Conservation (phyloP, 768 basidiomycete genomes). For the Trametes cingulata region DNA sequence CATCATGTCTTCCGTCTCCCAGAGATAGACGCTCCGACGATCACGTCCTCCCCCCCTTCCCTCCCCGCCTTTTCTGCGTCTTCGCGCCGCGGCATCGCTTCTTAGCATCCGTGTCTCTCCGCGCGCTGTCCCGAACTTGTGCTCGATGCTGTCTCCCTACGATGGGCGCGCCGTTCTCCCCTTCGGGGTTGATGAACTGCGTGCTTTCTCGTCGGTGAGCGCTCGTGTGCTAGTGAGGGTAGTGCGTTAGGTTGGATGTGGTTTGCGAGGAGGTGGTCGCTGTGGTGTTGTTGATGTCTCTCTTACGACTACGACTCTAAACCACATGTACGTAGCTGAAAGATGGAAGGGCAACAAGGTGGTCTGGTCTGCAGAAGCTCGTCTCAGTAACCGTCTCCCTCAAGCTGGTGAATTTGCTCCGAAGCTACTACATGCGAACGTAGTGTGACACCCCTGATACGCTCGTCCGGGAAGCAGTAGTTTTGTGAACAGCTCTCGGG, state of each 20-base stretch:
- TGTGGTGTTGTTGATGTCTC: background rate
- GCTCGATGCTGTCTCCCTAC: constrained; percentile 36
- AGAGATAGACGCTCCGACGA: background rate
- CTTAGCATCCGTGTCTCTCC: background rate
- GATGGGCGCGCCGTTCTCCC: constrained; percentile 40
- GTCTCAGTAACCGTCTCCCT: background rate
- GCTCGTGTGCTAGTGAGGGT: constrained; percentile 33
- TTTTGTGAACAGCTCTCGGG: no score
- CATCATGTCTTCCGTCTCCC: constrained; percentile 7
- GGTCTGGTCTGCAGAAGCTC: constrained; percentile 1
- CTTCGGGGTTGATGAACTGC: constrained; percentile 48
- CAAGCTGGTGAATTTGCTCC: background rate
- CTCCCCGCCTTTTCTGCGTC: background rate
- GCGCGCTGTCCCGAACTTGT: background rate
- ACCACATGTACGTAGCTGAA: constrained; percentile 16
- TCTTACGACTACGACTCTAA: constrained; percentile 3
- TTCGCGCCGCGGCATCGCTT: background rate
- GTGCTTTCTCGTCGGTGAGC: constrained; percentile 44
- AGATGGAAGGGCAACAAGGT: background rate
- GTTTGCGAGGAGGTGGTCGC: background rate
- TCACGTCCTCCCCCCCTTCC: background rate
- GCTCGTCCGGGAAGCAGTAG: no score
- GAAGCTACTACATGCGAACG: no score
- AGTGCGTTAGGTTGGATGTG: background rate
- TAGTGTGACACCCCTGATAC: no score